A percentile compares a stretch with the other conserved stretches of the same genome.
Conservation (phyloP, 2,329 filamentous ascomycete genomes). For the Penicillium sclerotigenum region DNA sequence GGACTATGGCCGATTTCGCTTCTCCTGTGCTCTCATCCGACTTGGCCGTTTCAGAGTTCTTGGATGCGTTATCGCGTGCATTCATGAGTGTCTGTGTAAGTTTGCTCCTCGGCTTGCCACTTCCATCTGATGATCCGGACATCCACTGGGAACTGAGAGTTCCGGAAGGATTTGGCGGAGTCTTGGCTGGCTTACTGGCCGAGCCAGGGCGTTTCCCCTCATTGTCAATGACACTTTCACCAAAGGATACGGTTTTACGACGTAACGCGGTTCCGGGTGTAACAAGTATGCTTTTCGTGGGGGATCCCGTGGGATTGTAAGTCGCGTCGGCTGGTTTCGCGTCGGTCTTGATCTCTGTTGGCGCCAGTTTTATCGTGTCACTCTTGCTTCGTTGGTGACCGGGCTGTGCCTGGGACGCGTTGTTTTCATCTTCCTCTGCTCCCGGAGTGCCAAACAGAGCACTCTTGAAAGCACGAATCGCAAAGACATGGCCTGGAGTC, state of each 20-base stretch:
- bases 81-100: slow-evolving; percentile 42
- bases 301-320: slow-evolving; percentile 43
- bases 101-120: slow-evolving; percentile 38
- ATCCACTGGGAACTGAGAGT: slow-evolving; percentile 48
- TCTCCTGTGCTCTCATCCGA: slow-evolving; percentile 14
- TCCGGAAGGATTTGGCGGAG: slow-evolving; percentile 45
- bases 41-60: slow-evolving; percentile 19
- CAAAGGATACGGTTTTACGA: slow-evolving; percentile 61
- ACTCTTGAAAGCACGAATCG: slow-evolving; percentile 64
- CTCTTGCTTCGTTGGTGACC: slow-evolving; percentile 22
- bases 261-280: slow-evolving; percentile 58
- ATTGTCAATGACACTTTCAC: slow-evolving; percentile 55
- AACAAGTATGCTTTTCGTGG: slow-evolving; percentile 62
- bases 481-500: slow-evolving; percentile 65
- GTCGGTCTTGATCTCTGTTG: slow-evolving; percentile 19
- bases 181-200: slow-evolving; percentile 47
- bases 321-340: slow-evolving; percentile 24
- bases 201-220: slow-evolving; percentile 49
- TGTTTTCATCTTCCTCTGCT: slow-evolving; percentile 43
- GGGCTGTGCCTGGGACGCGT: slow-evolving; percentile 13
- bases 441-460: slow-evolving; percentile 63
- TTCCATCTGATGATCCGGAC: slow-evolving; percentile 33
- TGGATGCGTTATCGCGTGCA: slow-evolving; percentile 37
- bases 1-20: slow-evolving; percentile 4
- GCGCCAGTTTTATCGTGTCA: slow-evolving; percentile 19